Evolutionary conservation across 2,329 filamentous ascomycete species (phyloP), one percentile per base, ranked within the genome.

Genomic region (Colletotrichum viniferum): DNA sequence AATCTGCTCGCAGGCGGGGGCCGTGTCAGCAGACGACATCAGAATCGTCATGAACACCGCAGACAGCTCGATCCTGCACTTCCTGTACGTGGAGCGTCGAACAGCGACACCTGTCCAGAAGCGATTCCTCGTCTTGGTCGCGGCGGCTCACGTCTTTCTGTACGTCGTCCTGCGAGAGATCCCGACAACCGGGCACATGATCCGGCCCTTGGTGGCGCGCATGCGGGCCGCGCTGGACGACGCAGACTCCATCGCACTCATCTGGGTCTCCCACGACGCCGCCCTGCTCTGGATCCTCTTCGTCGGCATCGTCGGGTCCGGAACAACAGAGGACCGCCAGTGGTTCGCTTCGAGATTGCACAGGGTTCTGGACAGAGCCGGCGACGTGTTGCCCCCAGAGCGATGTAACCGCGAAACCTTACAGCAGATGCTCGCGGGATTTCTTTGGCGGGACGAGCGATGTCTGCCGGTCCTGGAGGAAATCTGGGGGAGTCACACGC

Each of bases 401-500:
- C 66, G 60, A 30, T 64, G 65, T 43, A 64, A 18, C 9, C 68
- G 67, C 18, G 65, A 69, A 21, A 32, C 36, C 34, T 30, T 78
- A 69, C 68, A 58, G 28, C 71, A 55, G 10, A 43, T 75, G 16
- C 58, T 77, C 6, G 30, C 36, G 24, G 38, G 61, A 6, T 78
- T 77, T 21, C 72, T 78, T n/a, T 78, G 75, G 75, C 64, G 60
- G 21, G 77, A 78, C 30, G 56, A 94, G 60, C 34, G 63, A 7
- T 77, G 76, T 26, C 34, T 64, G 26, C 61, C 71, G 43, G 71
- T 61, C 24, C 68, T 77, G 18, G 71, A 77, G 18, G 68, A 77
- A 13, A 16, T 56, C 16, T 76, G 73, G 73, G 56, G 72, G 21
- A 36, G 36, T 9, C 36, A 61, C 30, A 71, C 61, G 36, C 65